Evolutionary conservation across 257 asterid genomes (phyloP).

Genomic region (Euphrasia confusa): DNA sequence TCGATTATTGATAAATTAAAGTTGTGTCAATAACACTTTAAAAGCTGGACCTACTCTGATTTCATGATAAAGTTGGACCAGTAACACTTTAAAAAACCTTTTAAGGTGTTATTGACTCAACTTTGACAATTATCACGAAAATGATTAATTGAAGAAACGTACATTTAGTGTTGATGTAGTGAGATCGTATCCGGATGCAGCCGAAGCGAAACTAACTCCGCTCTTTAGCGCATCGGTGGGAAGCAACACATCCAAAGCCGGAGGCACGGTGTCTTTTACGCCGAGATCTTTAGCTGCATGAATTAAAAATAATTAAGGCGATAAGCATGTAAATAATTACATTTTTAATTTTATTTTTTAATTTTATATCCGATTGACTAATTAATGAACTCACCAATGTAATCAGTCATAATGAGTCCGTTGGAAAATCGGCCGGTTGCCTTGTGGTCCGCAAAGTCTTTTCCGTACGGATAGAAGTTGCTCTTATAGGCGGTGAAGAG

Average conservation of each 20-base stretch:
- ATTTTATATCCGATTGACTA: not conserved
- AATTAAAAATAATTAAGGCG: not conserved
- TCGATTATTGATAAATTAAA: too few species aligned
- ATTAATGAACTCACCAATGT: slow-evolving; percentile 36
- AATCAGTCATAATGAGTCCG: slow-evolving; percentile 67
- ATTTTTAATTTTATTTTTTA: not conserved
- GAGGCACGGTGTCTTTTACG: slow-evolving; percentile 56
- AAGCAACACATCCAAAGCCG: slow-evolving; percentile 57
- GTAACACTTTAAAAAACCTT: too few species aligned
- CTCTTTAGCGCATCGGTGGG: slow-evolving; percentile 54
- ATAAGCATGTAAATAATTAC: not conserved
- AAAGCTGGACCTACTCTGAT: too few species aligned
- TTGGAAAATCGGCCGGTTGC: slow-evolving; percentile 77
- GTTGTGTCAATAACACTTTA: too few species aligned
- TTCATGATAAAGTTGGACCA: too few species aligned
- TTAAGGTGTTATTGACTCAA: not conserved
- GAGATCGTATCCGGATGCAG: slow-evolving; percentile 79
- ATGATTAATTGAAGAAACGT: not conserved
- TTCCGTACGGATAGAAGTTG: slow-evolving; percentile 72
- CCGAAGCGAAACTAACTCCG: slow-evolving; percentile 91
- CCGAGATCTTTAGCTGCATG: slow-evolving; percentile 62
- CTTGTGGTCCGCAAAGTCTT: slow-evolving; percentile 44
- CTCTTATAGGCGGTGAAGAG: slow-evolving; percentile 43
- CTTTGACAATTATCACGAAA: not conserved
- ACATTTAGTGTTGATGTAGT: slow-evolving; percentile 59